These are phyloP conservation scores for Pythium phragmitis DNA, from an alignment of 352 stramenopile species.

Conservation along the genomic window DNA sequence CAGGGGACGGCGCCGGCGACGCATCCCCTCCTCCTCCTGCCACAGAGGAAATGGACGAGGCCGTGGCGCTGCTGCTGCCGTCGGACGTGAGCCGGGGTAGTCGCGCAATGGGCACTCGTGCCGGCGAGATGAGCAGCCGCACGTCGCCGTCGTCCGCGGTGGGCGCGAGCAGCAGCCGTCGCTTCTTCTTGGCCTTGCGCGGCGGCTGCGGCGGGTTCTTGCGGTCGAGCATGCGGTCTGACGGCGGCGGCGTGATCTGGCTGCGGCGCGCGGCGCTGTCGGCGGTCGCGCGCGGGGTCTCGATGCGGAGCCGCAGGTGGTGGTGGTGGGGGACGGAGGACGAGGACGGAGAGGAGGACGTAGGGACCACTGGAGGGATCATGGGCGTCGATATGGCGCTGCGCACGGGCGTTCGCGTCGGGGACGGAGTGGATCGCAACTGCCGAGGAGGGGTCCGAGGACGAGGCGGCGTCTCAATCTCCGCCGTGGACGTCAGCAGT, in stretches of 20 bases:
- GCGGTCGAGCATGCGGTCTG: slow-evolving; percentile 61
- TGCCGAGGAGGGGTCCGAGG: neutral
- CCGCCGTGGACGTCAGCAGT: neutral
- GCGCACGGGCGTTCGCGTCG: neutral
- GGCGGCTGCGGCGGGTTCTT: slow-evolving; percentile 66
- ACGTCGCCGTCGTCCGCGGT: slow-evolving; percentile 8
- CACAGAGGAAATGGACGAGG: neutral
- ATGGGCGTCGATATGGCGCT: neutral
- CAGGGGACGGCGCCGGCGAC: slow-evolving; percentile 17
- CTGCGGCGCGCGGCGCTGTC: slow-evolving; percentile 26
- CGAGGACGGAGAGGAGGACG: neutral
- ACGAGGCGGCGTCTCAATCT: neutral
- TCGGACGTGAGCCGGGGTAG: slow-evolving; percentile 12
- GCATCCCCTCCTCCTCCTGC: neutral
- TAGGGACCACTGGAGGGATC: neutral
- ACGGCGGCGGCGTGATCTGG: slow-evolving; percentile 66
- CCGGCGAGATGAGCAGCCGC: slow-evolving; percentile 15
- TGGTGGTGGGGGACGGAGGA: neutral
- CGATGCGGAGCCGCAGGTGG: slow-evolving; percentile 7
- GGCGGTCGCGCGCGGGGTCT: slow-evolving; percentile 1
- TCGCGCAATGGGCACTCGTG: slow-evolving; percentile 5
- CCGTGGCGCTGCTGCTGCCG: neutral
- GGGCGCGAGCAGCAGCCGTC: slow-evolving; percentile 24
- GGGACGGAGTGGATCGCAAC: neutral
- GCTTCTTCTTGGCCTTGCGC: slow-evolving; percentile 33